Base-by-base conservation (phyloP, 352 stramenopile species). In the Globisporangium splendens region DNA sequence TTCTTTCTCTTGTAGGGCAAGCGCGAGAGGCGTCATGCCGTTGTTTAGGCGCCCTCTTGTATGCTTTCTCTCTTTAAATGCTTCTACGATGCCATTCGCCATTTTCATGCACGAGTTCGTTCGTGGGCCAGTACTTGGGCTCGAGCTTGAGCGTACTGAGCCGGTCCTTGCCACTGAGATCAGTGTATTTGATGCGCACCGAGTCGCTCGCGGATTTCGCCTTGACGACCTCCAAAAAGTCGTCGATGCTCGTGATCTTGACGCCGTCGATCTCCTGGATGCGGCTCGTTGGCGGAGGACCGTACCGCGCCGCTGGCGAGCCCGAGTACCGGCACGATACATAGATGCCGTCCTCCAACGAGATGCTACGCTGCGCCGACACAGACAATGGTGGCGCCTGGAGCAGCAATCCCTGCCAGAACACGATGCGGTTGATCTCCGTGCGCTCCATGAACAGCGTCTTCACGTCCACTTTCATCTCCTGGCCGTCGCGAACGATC, bases 241-340 rank as follows among this genome's bases (percentile, higher is more conserved):
- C 85, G 67, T 98, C 89, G 31, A 98, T 89, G 48, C 76, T 92
- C 20, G 72, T 78, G 52, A 95, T 91, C 56, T 91, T 84, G 39
- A 89, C 63, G 18, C 89, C 91, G 61, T 97, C 89, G 48, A 97
- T 89, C 63, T 96, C 88, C 47, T 95, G 84, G 51, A 98, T 96
- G 51, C 87, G 94, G 48, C 81, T 93, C 12, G 88, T 96, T 8
- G 88, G 88, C 15, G 88, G 82, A 4, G 94, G 84, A 1, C 83
- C 87, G 56, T 96, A 97, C 11, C 91, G 90, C 47, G 93, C 88
- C 39, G 88, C 88, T 0, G 90, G 90, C 0, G 87, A 96, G 15
- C 91, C 91, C 38, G 75, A 89, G 69, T 89, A 94, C n/a, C 83
- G 79, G 38, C 86, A 95, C 6, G 86, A 95, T 20, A 95, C 83